Evolutionary conservation across 805 yeast genomes (phyloP).

Genomic region (Danielia oregonensis): DNA sequence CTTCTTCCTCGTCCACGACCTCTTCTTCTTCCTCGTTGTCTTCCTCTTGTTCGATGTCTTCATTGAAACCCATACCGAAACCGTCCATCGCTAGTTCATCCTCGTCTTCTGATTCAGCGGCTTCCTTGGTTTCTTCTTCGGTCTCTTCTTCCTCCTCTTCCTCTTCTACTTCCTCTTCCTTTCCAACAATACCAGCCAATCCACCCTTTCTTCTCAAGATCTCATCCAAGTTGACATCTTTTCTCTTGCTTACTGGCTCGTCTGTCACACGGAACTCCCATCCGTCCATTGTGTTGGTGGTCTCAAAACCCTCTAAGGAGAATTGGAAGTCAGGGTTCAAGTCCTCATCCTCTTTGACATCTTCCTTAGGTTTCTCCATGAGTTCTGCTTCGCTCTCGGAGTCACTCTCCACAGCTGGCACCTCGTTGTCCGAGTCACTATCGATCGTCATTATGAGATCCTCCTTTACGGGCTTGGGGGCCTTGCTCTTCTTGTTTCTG

Average conservation of each 20-base stretch:
- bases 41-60: conserved; percentile 18
- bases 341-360: conserved; percentile 41
- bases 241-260: conserved; percentile 22
- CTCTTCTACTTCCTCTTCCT: conserved; percentile 21
- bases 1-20: conserved; percentile 9
- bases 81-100: conserved; percentile 44
- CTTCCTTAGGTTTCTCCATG: conserved; percentile 16
- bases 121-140: conserved; percentile 20
- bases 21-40: conserved; percentile 15
- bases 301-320: conserved; percentile 56
- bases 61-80: conserved; percentile 46
- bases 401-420: conserved; percentile 11
- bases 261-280: conserved; percentile 75
- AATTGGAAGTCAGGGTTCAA: conserved; percentile 75
- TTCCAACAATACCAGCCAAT: conserved; percentile 50
- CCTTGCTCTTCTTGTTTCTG: conserved; percentile 7
- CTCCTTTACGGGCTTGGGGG: conserved; percentile 13
- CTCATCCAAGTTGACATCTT: conserved; percentile 81
- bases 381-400: conserved; percentile 22
- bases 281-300: conserved; percentile 54
- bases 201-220: conserved; percentile 87
- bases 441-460: conserved; percentile 78
- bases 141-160: conserved; percentile 11
- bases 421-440: conserved; percentile 60
- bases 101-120: conserved; percentile 30